Conservation (phyloP, 2,329 filamentous ascomycete species). For the Phyllosticta ampelicida region DNA sequence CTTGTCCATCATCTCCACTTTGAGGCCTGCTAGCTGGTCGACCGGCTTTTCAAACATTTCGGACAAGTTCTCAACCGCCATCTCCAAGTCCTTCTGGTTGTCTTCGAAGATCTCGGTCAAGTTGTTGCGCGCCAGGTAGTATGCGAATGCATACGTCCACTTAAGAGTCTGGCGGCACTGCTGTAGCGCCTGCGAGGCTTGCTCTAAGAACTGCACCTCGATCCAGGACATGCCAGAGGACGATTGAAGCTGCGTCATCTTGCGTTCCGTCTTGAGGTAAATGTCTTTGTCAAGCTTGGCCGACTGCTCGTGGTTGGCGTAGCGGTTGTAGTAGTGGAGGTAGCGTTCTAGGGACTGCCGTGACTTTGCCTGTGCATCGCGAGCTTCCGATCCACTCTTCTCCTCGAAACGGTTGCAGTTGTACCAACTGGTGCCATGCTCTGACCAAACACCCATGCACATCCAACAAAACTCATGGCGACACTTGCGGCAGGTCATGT, state of each 20-base stretch:
- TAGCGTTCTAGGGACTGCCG: constrained; percentile 90
- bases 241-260: constrained; percentile 94
- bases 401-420: constrained; percentile 98
- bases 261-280: constrained; percentile 92
- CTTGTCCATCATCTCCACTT: constrained; percentile 98
- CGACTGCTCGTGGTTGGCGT: constrained; percentile 97
- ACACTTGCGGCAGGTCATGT: constrained; percentile 96
- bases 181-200: constrained; percentile 85
- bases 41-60: constrained; percentile 99
- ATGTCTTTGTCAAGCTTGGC: constrained; percentile 95
- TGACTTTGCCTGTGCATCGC: constrained; percentile 85
- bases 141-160: constrained; percentile 98
- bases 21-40: constrained; percentile 71
- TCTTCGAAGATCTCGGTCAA: constrained; percentile 96
- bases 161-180: constrained; percentile 97
- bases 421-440: constrained; percentile 98
- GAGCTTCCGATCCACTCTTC: constrained; percentile 81
- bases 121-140: constrained; percentile 93
- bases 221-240: constrained; percentile 98
- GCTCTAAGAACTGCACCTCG: constrained; percentile 92
- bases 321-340: constrained; percentile 96
- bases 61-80: constrained; percentile 93
- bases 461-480: constrained; percentile 99
- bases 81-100: constrained; percentile 94
- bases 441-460: constrained; percentile 98